Conservation (phyloP, 2,329 filamentous ascomycete species). For the Aspergillus sp. region DNA sequence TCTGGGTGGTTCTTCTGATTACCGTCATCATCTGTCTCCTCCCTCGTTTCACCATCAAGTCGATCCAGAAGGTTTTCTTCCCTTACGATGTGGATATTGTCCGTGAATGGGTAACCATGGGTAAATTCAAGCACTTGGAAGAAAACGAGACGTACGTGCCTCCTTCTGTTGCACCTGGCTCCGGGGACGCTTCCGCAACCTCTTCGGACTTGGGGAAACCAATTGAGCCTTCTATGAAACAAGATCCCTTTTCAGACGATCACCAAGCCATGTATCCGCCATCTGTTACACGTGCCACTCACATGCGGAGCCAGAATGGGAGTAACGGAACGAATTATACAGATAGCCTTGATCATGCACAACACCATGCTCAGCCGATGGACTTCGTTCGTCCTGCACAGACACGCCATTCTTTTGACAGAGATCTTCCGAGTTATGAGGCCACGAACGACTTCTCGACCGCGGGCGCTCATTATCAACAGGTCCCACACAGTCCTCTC, state of each 20-base stretch:
- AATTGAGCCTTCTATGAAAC: conserved; percentile 52
- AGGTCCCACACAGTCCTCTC: conserved; percentile 28
- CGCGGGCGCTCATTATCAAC: conserved; percentile 20
- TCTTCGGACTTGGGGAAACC: conserved; percentile 37
- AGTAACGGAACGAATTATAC: conserved; percentile 94
- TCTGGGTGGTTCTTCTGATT: conserved; percentile 78
- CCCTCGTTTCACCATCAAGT: conserved; percentile 80
- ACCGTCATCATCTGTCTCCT: conserved; percentile 76
- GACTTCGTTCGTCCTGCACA: conserved; percentile 63
- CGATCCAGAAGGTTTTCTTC: conserved; percentile 86
- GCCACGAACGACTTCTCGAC: conserved; percentile 74
- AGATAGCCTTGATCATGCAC: conserved; percentile 40
- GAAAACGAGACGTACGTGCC: conserved; percentile 47
- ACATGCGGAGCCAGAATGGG: conserved; percentile 76
- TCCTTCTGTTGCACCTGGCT: conserved; percentile 37
- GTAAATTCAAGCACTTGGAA: conserved; percentile 71
- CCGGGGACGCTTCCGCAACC: conserved; percentile 34
- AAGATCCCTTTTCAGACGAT: conserved; percentile 71
- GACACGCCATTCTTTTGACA: conserved; percentile 79
- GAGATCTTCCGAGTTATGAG: conserved; percentile 75
- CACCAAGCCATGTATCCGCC: conserved; percentile 89
- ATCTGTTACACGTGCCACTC: conserved; percentile 69
- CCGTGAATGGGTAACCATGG: conserved; percentile 79
- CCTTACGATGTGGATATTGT: conserved; percentile 93
- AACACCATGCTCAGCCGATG: conserved; percentile 52